phyloP scores from a whole-genome alignment of 2,329 filamentous ascomycete species.

The Bertia moriformis region DNA sequence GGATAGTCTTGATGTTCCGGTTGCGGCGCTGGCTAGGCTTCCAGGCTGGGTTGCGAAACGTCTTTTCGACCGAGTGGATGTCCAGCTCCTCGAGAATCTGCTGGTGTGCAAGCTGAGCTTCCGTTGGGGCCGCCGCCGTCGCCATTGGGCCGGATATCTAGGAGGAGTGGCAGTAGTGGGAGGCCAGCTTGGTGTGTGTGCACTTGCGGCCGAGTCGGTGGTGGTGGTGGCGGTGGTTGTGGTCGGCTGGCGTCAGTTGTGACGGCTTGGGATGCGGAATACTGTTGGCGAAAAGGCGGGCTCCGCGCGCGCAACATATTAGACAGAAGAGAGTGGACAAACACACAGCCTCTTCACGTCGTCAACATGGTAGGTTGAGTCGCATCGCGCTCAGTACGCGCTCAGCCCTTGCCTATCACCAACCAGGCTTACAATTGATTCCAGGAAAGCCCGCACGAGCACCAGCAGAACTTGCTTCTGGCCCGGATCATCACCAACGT shows the following conservation, averaged over 20 bases:
- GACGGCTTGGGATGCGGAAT: too few relatives aligned
- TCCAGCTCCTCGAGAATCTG: constrained; percentile 81
- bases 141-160: constrained; percentile 11
- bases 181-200: constrained; percentile 4
- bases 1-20: constrained; percentile 95
- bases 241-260: too few relatives aligned
- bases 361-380: too few relatives aligned
- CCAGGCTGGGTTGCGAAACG: constrained; percentile 83
- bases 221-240: too few relatives aligned
- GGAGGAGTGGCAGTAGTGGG: constrained; percentile 2
- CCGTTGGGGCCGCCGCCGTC: constrained; percentile 48
- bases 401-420: too few relatives aligned
- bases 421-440: too few relatives aligned
- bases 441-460: constrained; percentile 89
- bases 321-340: too few relatives aligned
- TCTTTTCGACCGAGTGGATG: constrained; percentile 72
- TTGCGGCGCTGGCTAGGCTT: constrained; percentile 88
- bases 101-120: constrained; percentile 68
- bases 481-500: constrained; percentile 96
- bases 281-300: too few relatives aligned
- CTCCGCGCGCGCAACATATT: too few relatives aligned
- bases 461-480: constrained; percentile 85
- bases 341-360: too few relatives aligned
- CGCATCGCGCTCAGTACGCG: too few relatives aligned
- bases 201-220: too few relatives aligned